phyloP scores from a whole-genome alignment of 768 basidiomycete genomes.

The Amanita molliuscula region DNA sequence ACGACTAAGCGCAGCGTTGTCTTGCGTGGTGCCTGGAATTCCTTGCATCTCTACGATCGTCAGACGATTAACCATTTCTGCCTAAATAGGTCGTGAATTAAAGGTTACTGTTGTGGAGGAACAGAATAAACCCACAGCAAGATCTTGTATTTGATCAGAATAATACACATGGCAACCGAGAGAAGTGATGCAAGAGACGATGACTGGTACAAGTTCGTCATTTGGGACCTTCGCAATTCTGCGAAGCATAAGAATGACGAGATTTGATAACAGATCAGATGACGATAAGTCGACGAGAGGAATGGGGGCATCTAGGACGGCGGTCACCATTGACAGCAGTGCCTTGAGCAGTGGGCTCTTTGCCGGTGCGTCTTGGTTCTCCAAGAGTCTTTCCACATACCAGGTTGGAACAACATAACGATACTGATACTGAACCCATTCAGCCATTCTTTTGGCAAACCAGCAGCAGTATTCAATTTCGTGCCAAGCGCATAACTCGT shows the following conservation, averaged over 20 bases:
- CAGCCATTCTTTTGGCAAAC: constrained; percentile 67
- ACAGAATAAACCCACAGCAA: constrained; percentile 37
- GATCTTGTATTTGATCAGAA: constrained; percentile 90
- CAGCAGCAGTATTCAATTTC: constrained; percentile 69
- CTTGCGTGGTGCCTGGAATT: constrained; percentile 27
- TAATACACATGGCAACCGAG: constrained; percentile 91
- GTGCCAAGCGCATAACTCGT: constrained; percentile 52
- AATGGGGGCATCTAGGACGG: constrained; percentile 72
- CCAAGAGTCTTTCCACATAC: constrained; percentile 67
- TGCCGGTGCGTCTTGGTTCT: constrained; percentile 42
- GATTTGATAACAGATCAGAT: constrained; percentile 75
- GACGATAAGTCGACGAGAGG: constrained; percentile 87
- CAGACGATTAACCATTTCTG: constrained; percentile 71
- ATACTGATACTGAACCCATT: constrained; percentile 91
- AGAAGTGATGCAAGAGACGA: constrained; percentile 74
- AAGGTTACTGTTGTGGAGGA: neutral
- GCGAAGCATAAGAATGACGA: constrained; percentile 66
- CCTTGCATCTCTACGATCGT: constrained; percentile 61
- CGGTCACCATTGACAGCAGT: constrained; percentile 68
- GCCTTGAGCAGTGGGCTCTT: constrained; percentile 45
- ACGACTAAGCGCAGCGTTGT: constrained; percentile 26
- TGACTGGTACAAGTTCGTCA: constrained; percentile 53
- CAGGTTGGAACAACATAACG: constrained; percentile 83
- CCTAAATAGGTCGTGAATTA: constrained; percentile 21
- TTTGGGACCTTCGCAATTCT: constrained; percentile 49